Base-by-base conservation (phyloP, 208 protist genomes). In the Endotrypanum monterogeii region DNA sequence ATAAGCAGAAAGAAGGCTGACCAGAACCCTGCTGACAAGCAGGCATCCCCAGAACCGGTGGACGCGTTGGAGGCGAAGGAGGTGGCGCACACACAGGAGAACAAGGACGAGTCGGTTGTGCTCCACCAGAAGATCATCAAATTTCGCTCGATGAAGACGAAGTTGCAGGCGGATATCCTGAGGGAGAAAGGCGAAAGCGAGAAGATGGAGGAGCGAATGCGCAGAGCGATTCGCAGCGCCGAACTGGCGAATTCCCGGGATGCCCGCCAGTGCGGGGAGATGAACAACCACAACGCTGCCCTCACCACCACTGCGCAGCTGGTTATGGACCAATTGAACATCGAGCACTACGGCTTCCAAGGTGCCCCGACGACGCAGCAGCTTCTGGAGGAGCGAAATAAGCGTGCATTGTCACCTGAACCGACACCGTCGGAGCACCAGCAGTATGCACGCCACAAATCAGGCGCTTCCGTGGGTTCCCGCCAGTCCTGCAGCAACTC, bases 241-340 rank as follows among this genome's bases (percentile, higher is more conserved):
- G 82, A 93, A 66, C 79, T 92, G 18, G 57, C 76, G 58, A 93
- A 90, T 80, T 79, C 78, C 56, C 85, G 86, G 50, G 84, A 94
- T 82, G 74, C 75, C 2, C 89, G 92, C 50, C 58, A 82, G 72
- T 87, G 77, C 76, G 75, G 79, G 54, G 86, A 94, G 86, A 76
- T 92, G 48, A 94, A 96, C 83, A 68, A 60, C 30, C 56, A 66
- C 65, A 94, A 96, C 75, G 88, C 88, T 20, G 82, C 83, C 8
- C 75, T 93, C 30, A 94, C 87, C 30, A 91, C 83, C 32, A 93
- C 87, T 76, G 50, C 82, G 23, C 86, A 92, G 79, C 74, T 91
- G 71, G 84, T 93, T 6, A 67, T 96, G 50, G 70, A 85, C 18
- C 87, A 95, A 76, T 78, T 95, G 51, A 95, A 95, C 78, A 84